phyloP scores from a whole-genome alignment of 179 eudicot species.

The Vitellaria paradoxa region DNA sequence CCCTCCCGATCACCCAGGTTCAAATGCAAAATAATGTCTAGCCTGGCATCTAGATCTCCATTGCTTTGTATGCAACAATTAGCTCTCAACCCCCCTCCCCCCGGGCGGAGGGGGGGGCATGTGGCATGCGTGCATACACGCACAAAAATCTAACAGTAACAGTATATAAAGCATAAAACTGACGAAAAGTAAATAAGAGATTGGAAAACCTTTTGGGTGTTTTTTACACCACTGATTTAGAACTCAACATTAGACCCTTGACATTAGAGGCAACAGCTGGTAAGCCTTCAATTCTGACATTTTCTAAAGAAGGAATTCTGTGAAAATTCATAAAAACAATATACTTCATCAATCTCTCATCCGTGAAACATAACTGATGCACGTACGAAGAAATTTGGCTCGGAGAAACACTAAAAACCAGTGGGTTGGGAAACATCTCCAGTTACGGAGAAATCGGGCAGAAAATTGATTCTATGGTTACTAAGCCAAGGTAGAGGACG shows the following conservation, averaged over 20 bases:
- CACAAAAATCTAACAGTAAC: no score
- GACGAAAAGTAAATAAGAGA: neutral
- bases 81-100: neutral
- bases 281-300: neutral
- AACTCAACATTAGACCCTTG: conserved; percentile 7
- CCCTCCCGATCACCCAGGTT: no score
- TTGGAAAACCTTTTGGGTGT: neutral
- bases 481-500: neutral
- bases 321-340: neutral
- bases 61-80: neutral
- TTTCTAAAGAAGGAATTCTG: neutral
- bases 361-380: neutral
- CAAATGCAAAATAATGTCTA: no score
- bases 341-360: neutral
- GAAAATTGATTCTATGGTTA: neutral
- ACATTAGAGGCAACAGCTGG: no score
- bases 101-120: no score
- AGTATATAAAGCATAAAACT: neutral
- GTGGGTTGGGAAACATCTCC: neutral
- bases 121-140: no score
- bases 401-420: neutral
- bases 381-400: neutral
- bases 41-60: neutral
- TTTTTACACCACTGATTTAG: neutral
- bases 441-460: neutral